Evolutionary conservation across 805 yeast species (phyloP).

Genomic region (Cyberlindnera petersonii): DNA sequence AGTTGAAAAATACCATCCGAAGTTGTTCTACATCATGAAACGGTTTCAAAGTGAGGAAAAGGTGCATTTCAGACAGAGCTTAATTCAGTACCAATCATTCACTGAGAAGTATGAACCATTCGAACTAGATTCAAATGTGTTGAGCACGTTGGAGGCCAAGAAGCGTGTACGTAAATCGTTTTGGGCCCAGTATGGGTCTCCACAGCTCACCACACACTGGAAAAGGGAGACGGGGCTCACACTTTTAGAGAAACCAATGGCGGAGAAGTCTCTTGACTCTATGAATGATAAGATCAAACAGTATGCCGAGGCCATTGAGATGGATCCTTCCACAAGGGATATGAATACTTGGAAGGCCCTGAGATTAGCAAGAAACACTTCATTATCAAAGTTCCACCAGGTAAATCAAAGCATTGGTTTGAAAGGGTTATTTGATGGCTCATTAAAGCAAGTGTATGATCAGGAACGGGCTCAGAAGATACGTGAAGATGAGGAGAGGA

Average conservation of each 20-base stretch:
- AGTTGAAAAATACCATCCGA: slow-evolving; percentile 1
- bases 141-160: slow-evolving; percentile 5
- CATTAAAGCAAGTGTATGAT: slow-evolving; percentile 19
- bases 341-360: slow-evolving; percentile 40
- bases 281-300: slow-evolving; percentile 2
- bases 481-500: slow-evolving; percentile 18
- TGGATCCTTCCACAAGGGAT: slow-evolving; percentile 11
- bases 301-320: slow-evolving; percentile 5
- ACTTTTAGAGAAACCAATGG: slow-evolving; percentile 22
- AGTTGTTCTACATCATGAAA: background rate
- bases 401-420: slow-evolving; percentile 35
- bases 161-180: slow-evolving; percentile 11
- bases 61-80: slow-evolving; percentile 6
- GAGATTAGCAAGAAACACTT: slow-evolving; percentile 36
- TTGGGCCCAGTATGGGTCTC: slow-evolving; percentile 26
- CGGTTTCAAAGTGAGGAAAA: slow-evolving; percentile 3
- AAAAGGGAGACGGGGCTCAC: slow-evolving; percentile 38
- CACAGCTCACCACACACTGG: slow-evolving; percentile 33
- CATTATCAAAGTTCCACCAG: slow-evolving; percentile 34
- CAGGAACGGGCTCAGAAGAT: slow-evolving; percentile 10
- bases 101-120: slow-evolving; percentile 3
- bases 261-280: slow-evolving; percentile 5
- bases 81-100: slow-evolving; percentile 9
- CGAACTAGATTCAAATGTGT: slow-evolving; percentile 5
- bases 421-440: slow-evolving; percentile 35